Percentiles rank a stretch among this genome's conserved stretches.
These are phyloP conservation scores for Pachysandra terminalis DNA, from an alignment of 164 flowering plant species.

Conservation along the genomic window DNA sequence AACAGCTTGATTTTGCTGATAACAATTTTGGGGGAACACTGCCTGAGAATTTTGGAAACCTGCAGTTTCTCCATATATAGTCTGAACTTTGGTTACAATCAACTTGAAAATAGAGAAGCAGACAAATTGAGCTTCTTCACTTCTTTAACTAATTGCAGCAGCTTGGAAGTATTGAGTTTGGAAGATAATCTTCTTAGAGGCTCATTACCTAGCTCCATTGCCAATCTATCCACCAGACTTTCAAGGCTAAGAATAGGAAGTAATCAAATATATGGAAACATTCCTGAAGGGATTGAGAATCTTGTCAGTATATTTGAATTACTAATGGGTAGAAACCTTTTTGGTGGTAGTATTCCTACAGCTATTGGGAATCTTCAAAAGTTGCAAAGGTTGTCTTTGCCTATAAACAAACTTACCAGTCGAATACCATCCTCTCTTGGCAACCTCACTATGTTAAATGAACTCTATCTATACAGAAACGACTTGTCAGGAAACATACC, in stretches of 20 bases:
- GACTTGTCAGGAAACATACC: background rate
- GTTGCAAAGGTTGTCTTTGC: background rate
- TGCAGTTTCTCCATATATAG: no score
- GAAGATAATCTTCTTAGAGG: no score
- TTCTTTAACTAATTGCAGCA: no score
- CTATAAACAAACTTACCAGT: background rate
- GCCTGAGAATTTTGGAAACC: no score
- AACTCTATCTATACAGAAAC: background rate
- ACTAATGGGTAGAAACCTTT: background rate
- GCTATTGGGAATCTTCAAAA: constrained; percentile 7
- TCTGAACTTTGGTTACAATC: no score
- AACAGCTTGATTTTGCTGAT: no score
- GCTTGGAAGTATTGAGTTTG: background rate
- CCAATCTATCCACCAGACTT: no score
- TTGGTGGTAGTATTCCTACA: constrained; percentile 5
- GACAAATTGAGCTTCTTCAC: no score
- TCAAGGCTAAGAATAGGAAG: background rate
- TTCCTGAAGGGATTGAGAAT: background rate
- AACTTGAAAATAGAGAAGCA: no score
- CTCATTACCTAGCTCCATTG: no score
- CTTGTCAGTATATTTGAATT: background rate
- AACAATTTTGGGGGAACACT: no score
- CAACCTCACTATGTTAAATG: background rate
- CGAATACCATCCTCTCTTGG: constrained; percentile 8
- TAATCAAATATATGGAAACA: background rate